Percentiles rank a stretch among this genome's conserved stretches.
phyloP scores from a whole-genome alignment of 306 rosid genomes.

The Fagus sylvatica region DNA sequence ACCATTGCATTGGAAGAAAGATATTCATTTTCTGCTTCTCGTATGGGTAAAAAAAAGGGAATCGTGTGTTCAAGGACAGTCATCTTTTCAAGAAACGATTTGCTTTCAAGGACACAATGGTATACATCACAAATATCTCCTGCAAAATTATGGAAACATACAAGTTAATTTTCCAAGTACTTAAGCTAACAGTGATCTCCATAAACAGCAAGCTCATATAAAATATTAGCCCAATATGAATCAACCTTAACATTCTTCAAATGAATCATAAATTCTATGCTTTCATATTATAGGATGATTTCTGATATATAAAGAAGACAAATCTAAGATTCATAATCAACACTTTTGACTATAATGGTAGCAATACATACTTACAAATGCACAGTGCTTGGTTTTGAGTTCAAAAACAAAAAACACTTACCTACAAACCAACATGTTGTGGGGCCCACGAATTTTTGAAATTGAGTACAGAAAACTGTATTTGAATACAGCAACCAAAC shows the following conservation, averaged over 20 bases:
- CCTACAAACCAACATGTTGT: too few species aligned
- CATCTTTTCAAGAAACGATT: slow-evolving; percentile 97
- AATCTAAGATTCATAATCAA: neutral
- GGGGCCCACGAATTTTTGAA: too few species aligned
- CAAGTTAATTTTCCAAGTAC: slow-evolving; percentile 10
- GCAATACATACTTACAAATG: neutral
- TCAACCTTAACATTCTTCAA: neutral
- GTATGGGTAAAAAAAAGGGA: slow-evolving; percentile 85
- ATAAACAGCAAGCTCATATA: neutral
- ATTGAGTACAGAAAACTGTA: too few species aligned
- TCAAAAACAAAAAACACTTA: too few species aligned
- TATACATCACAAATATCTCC: slow-evolving; percentile 80
- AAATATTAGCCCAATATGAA: neutral
- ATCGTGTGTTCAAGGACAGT: slow-evolving; percentile 86
- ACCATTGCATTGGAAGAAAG: slow-evolving; percentile 94
- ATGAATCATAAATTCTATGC: neutral
- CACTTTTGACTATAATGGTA: neutral
- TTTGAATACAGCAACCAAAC: too few species aligned
- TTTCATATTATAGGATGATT: neutral
- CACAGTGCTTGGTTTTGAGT: too few species aligned
- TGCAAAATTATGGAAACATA: slow-evolving; percentile 36
- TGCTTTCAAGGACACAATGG: slow-evolving; percentile 94
- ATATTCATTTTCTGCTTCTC: slow-evolving; percentile 83
- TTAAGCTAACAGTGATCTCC: neutral
- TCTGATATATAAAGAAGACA: neutral